Evolutionary conservation across 2,329 filamentous ascomycete genomes (phyloP), one percentile per base, ranked within the genome.

Genomic region (Alternaria ethzedia): DNA sequence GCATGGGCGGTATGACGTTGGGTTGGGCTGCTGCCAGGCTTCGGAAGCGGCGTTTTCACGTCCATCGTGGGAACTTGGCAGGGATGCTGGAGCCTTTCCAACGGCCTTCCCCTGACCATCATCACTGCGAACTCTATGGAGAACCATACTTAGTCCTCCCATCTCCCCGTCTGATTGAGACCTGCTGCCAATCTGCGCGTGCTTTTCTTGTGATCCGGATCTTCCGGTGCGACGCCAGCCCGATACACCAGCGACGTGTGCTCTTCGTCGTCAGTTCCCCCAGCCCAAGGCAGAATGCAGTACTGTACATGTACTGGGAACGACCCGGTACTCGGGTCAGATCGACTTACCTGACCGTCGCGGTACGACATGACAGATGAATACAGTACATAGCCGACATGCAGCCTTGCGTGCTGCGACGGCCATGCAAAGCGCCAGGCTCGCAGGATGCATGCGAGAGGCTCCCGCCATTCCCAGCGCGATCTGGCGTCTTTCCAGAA

Each of bases 11-110:
- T 52, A 54, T 64, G 65, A 60, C 57, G 55, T 65, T 64, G 56
- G 66, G 63, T 64, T 65, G 64, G 65, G 67, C 59, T 63, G 13
- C 65, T 59, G 52, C 61, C 59, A 58, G 62, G 64, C 63, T 46
- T 54, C 64, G 68, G 67, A 64, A 68, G 64, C 64, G 63, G 66
- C 66, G 63, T 46, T 61, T 60, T 41, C 49, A 30, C 61, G 54
- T 44, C 50, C 63, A 64, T 66, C 59, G 63, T 57, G 57, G 49
- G 32, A 52, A 47, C 65, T 67, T 64, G 66, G 67, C 68, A 73
- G 66, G 67, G 66, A 68, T 64, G 64, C 50, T 30, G 20, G 30
- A 36, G 44, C 26, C 17, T 41, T 26, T n/a, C 20, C 46, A 51
- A 32, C 47, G 21, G 30, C 26, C 23, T 45, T 25, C n/a, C 26